These are phyloP conservation scores for Aphelidium insulamus DNA, from an alignment of 371 early-diverging fungal genomes.

Conservation along the genomic window DNA sequence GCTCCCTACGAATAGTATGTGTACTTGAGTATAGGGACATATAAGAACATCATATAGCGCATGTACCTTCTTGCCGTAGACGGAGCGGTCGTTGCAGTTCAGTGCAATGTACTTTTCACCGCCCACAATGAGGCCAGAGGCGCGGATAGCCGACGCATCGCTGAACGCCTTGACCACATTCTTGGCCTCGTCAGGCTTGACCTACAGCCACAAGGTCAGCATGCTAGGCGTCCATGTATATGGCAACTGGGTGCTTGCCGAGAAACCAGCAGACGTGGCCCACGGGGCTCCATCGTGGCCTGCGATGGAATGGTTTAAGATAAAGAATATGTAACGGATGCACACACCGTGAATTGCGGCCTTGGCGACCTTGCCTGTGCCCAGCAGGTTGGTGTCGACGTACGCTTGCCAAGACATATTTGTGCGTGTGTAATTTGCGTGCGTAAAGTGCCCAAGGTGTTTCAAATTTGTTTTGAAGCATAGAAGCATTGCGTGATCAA, in stretches of 20 bases:
- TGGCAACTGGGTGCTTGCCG: too few relatives aligned
- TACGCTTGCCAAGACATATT: conserved; percentile 76
- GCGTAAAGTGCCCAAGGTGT: too few relatives aligned
- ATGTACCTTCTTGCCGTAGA: conserved; percentile 60
- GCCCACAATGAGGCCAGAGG: conserved; percentile 36
- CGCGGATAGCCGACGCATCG: conserved; percentile 25
- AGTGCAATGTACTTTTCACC: conserved; percentile 51
- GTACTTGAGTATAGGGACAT: too few relatives aligned
- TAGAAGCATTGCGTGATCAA: too few relatives aligned
- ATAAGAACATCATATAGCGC: too few relatives aligned
- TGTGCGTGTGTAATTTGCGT: too few relatives aligned
- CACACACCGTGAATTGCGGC: conserved; percentile 61
- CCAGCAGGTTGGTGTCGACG: conserved; percentile 61
- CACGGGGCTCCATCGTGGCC: conserved; percentile 51
- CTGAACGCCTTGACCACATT: conserved; percentile 35
- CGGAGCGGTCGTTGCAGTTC: conserved; percentile 30
- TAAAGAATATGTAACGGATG: too few relatives aligned
- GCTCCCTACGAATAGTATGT: too few relatives aligned
- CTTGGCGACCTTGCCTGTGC: conserved; percentile 39
- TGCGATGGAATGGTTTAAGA: too few relatives aligned
- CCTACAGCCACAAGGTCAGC: conserved; percentile 13
- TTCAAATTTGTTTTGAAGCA: too few relatives aligned
- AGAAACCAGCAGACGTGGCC: conserved; percentile 51
- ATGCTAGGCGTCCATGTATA: too few relatives aligned
- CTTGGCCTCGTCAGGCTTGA: conserved; percentile 25